Evolutionary conservation across 2,329 filamentous ascomycete genomes (phyloP).

Genomic region (Tolypocladium ovalisporum): DNA sequence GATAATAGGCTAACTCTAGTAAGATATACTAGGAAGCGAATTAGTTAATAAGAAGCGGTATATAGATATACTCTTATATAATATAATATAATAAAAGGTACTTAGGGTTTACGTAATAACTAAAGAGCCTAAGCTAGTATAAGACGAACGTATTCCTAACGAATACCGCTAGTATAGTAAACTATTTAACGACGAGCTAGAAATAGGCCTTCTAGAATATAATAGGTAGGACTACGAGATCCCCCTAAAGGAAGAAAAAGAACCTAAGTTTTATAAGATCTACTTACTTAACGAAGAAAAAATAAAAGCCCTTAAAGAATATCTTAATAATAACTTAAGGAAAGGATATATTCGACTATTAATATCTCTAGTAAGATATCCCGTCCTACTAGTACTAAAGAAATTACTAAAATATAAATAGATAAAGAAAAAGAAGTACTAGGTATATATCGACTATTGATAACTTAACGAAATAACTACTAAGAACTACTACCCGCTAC

Average conservation of each 20-base stretch:
- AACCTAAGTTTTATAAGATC: neutral
- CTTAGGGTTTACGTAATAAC: neutral
- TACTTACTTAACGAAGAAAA: neutral
- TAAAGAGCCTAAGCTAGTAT: neutral
- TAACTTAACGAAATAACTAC: neutral
- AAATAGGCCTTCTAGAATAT: neutral
- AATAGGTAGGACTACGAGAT: neutral
- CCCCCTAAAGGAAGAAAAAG: neutral
- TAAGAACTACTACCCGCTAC: neutral
- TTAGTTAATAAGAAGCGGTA: neutral
- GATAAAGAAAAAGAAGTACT: no score
- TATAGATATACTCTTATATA: neutral
- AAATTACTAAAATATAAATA: no score
- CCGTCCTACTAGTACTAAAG: no score
- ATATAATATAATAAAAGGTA: neutral
- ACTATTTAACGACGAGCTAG: neutral
- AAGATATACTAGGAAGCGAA: neutral
- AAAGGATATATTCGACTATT: neutral
- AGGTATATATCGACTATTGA: neutral
- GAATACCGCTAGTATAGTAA: neutral
- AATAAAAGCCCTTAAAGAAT: neutral
- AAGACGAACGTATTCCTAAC: neutral
- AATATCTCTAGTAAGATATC: no score
- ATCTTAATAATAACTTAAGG: neutral
- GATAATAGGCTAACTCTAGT: neutral